Evolutionary conservation across 148 eudicot genomes (phyloP).

Genomic region (Pouteria glomerata): DNA sequence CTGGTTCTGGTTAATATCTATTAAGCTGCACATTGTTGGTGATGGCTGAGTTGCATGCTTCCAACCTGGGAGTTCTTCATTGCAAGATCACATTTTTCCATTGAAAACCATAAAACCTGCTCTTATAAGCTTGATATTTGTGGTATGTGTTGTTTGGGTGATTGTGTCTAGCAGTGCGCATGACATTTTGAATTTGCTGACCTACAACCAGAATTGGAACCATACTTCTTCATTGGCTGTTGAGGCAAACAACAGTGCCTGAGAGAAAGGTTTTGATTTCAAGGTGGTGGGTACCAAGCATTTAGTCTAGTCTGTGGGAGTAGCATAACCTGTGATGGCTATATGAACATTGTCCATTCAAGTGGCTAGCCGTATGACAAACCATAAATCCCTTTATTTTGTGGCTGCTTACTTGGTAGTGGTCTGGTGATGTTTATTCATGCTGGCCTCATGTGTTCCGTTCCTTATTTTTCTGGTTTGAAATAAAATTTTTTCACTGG

Average conservation of each 20-base stretch:
- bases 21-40: neutral
- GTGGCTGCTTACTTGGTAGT: slow-evolving; percentile 1
- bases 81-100: neutral
- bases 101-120: neutral
- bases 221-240: neutral
- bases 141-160: neutral
- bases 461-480: neutral
- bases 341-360: neutral
- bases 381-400: neutral
- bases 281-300: neutral
- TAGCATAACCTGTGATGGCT: neutral
- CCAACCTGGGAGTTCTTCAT: slow-evolving; percentile 7
- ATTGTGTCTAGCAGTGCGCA: slow-evolving; percentile 3
- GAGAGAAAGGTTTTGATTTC: neutral
- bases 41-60: slow-evolving; percentile 7
- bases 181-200: neutral
- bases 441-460: neutral
- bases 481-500: neutral
- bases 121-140: slow-evolving; percentile 2
- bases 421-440: neutral
- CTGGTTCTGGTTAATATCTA: slow-evolving; percentile 12
- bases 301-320: too few relatives aligned
- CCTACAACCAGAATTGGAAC: too few relatives aligned
- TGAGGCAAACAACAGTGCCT: slow-evolving; percentile 10
- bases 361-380: slow-evolving; percentile 8